Conservation (phyloP, 768 basidiomycete species). For the Exsudoporus frostii region DNA sequence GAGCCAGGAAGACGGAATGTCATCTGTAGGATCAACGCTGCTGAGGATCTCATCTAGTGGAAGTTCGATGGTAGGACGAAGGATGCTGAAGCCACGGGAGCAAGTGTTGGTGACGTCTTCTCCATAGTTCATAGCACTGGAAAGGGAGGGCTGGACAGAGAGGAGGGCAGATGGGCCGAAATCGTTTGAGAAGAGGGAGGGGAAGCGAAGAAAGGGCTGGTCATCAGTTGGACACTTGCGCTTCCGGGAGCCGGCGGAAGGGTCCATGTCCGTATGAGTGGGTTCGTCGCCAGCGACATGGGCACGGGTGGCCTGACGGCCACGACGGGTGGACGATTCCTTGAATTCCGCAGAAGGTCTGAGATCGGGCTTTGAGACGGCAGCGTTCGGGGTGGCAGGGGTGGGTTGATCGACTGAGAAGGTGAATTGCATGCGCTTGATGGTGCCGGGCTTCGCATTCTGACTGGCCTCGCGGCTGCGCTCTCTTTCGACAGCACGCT, state of each 20-base stretch:
- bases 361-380: slow-evolving; percentile 61
- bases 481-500: slow-evolving; percentile 79
- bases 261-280: slow-evolving; percentile 21
- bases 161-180: slow-evolving; percentile 79
- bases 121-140: slow-evolving; percentile 71
- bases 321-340: slow-evolving; percentile 41
- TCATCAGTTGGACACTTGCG: slow-evolving; percentile 25
- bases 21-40: slow-evolving; percentile 27
- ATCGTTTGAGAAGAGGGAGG: slow-evolving; percentile 66
- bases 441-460: slow-evolving; percentile 63
- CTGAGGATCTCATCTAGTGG: slow-evolving; percentile 78
- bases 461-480: slow-evolving; percentile 69
- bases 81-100: slow-evolving; percentile 56
- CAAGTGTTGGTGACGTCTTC: slow-evolving; percentile 57
- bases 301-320: slow-evolving; percentile 38
- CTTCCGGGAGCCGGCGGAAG: slow-evolving; percentile 25
- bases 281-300: slow-evolving; percentile 31
- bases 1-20: not conserved
- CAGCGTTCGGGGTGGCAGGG: slow-evolving; percentile 40
- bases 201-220: slow-evolving; percentile 57
- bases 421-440: slow-evolving; percentile 89
- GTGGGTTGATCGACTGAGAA: slow-evolving; percentile 77
- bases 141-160: slow-evolving; percentile 62
- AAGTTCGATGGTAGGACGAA: slow-evolving; percentile 80
- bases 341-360: slow-evolving; percentile 66